A percentile compares a stretch with the other conserved stretches of the same genome.
Conservation (phyloP, 805 yeast genomes). For the Torulaspora maleeae region DNA sequence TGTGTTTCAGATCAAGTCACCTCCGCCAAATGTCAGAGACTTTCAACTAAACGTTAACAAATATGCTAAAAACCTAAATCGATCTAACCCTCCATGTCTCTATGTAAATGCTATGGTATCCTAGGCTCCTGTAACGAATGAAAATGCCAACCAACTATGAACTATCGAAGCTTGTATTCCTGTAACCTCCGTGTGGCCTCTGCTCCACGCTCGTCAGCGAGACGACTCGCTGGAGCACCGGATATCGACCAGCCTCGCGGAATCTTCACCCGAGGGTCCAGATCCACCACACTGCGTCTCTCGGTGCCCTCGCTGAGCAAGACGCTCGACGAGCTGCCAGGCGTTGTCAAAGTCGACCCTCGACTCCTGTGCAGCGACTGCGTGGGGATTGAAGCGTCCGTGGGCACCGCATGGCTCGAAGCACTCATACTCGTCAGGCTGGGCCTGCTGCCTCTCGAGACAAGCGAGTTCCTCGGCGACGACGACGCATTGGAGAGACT, state of each 20-base stretch:
- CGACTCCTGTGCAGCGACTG: conserved; percentile 10
- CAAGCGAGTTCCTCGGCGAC: conserved; percentile 8
- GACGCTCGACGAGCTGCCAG: conserved; percentile 3
- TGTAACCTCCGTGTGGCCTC: conserved; percentile 11
- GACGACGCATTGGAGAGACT: conserved; percentile 2
- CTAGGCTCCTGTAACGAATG: conserved; percentile 3
- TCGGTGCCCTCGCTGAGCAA: conserved; percentile 1
- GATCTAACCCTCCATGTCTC: neutral
- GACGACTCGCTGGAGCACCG: conserved; percentile 1
- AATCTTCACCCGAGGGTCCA: conserved; percentile 13
- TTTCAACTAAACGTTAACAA: neutral
- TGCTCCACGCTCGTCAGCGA: conserved; percentile 2
- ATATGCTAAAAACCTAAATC: neutral
- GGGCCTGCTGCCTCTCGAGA: conserved; percentile 8
- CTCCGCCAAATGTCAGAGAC: neutral
- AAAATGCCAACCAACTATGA: neutral
- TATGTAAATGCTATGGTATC: conserved; percentile 2
- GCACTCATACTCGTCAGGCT: conserved; percentile 1
- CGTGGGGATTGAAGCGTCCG: conserved; percentile 8
- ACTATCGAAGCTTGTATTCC: conserved; percentile 10
- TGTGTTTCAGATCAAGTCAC: too few species aligned
- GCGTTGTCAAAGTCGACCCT: conserved; percentile 6
- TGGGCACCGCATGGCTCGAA: conserved; percentile 5
- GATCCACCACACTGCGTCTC: conserved; percentile 2
- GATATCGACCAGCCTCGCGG: conserved; percentile 14